Percentiles rank a stretch among this genome's conserved stretches.
These are phyloP conservation scores for Aspergillus glaucus DNA, from an alignment of 2,329 filamentous ascomycete genomes.

Conservation along the genomic window DNA sequence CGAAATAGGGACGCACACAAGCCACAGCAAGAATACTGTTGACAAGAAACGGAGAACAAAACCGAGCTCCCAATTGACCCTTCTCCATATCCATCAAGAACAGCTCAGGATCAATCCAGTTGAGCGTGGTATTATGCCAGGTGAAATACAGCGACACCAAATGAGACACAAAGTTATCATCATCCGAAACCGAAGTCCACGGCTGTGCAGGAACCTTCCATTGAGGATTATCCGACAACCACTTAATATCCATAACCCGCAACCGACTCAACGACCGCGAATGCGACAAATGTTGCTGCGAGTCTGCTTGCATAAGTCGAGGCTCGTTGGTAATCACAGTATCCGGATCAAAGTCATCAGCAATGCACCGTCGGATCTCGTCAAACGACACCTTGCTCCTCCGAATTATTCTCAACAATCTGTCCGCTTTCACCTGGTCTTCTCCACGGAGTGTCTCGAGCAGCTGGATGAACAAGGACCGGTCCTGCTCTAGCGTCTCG, in stretches of 20 bases:
- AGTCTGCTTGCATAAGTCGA: too few species aligned
- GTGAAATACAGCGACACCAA: constrained; percentile 19
- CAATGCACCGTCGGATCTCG: not conserved
- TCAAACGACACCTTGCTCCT: not conserved
- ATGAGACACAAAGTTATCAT: constrained; percentile 27
- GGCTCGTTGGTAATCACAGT: too few species aligned
- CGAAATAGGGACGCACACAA: constrained; percentile 8
- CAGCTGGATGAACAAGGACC: too few species aligned
- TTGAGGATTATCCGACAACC: constrained; percentile 10
- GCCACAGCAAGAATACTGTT: constrained; percentile 21
- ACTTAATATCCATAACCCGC: constrained; percentile 9
- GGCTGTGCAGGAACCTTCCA: constrained; percentile 16
- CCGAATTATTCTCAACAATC: too few species aligned
- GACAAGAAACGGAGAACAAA: constrained; percentile 26
- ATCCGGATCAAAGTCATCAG: not conserved
- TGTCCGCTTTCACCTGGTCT: too few species aligned
- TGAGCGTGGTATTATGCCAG: constrained; percentile 16
- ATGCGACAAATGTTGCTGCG: too few species aligned
- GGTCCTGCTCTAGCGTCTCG: too few species aligned
- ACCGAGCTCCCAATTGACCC: constrained; percentile 14
- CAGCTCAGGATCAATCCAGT: constrained; percentile 19
- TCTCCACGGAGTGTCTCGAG: too few species aligned
- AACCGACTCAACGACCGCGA: not conserved
- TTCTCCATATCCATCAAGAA: constrained; percentile 26
- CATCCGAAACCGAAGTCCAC: constrained; percentile 26